Base-by-base conservation (phyloP, 169 alveolate genomes). In the Babesia gibsoni region DNA sequence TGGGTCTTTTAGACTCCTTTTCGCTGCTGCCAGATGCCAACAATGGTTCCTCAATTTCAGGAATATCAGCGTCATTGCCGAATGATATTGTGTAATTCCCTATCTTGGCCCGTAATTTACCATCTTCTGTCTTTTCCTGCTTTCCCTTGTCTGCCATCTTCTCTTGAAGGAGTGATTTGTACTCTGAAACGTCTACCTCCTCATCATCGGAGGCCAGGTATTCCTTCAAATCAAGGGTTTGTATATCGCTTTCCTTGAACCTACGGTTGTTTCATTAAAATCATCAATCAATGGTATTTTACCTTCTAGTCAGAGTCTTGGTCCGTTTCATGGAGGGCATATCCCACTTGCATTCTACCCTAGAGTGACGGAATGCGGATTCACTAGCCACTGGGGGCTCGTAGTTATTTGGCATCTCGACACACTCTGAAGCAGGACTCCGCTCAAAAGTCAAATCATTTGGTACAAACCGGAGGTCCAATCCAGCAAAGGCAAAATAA, bases 281-380 rank as follows among this genome's bases (percentile, higher is more conserved):
- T 5, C 20, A 14, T 6, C 12, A 0, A 23, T 18, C 0, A 37
- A 29, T 6, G 45, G 16, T 12, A 3, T 32, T 48, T 0, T 4
- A 82, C 91, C 69, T 83, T 41, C 72, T 63, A 6, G 86, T 89
- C 18, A 90, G 78, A 56, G 94, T 88, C 59, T 95, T 84, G 56
- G 89, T 88, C 72, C 98, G 88, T 65, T 93, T 91, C 35, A 89
- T 90, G 33, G 96, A 95, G 32, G 95, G 91, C 81, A 94, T 91
- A 57, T 97, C 99, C 99, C 99, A 97, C 25, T 98, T 93, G 66
- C 96, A 82, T 79, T 91, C 91, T 3, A 94, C 98, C 68, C 89
- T 84, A 36, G 98, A 93, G 77, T 96, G 99, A 39, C 95, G 95
- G 35, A 92, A 67, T 22, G 98, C 98, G 52, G 95, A 84, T 56